phyloP scores from a whole-genome alignment of 805 yeast species.

The Kuraishia capsulata region DNA sequence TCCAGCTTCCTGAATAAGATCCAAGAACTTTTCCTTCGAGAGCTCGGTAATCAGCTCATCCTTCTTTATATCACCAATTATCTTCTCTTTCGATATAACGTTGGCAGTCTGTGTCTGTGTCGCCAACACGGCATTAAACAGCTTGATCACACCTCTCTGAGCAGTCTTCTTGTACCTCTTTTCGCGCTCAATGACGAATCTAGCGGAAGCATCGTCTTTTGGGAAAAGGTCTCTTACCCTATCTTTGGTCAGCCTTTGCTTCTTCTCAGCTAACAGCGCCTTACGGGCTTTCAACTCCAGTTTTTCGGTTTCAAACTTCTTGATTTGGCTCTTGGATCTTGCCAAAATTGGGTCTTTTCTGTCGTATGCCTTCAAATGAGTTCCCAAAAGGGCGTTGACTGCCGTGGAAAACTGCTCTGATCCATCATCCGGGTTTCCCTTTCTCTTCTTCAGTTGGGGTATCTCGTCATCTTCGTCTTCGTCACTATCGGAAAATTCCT shows the following conservation, averaged over 20 bases:
- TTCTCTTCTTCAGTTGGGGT: constrained; percentile 43
- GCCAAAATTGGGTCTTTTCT: constrained; percentile 87
- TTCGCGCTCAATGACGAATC: constrained; percentile 58
- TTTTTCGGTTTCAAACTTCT: constrained; percentile 71
- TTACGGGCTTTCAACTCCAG: constrained; percentile 78
- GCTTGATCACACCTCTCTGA: constrained; percentile 77
- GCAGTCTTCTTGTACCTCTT: constrained; percentile 68
- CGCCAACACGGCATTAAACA: constrained; percentile 74
- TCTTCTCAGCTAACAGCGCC: constrained; percentile 62
- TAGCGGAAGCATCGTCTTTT: constrained; percentile 43
- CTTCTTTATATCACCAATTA: constrained; percentile 35
- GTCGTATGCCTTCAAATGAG: constrained; percentile 82
- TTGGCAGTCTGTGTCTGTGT: constrained; percentile 59
- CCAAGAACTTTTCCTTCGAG: constrained; percentile 84
- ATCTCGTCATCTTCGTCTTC: constrained; percentile 12
- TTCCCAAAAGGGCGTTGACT: constrained; percentile 71
- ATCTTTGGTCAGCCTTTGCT: constrained; percentile 52
- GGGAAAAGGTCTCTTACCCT: constrained; percentile 67
- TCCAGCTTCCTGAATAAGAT: constrained; percentile 76
- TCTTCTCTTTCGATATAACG: constrained; percentile 34
- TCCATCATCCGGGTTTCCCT: constrained; percentile 57
- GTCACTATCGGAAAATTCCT: constrained; percentile 5
- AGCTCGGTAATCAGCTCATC: constrained; percentile 65
- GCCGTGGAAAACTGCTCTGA: constrained; percentile 74
- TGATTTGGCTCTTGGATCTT: constrained; percentile 60